Conservation (phyloP, 164 flowering plant species). For the Chimonanthus salicifolius region DNA sequence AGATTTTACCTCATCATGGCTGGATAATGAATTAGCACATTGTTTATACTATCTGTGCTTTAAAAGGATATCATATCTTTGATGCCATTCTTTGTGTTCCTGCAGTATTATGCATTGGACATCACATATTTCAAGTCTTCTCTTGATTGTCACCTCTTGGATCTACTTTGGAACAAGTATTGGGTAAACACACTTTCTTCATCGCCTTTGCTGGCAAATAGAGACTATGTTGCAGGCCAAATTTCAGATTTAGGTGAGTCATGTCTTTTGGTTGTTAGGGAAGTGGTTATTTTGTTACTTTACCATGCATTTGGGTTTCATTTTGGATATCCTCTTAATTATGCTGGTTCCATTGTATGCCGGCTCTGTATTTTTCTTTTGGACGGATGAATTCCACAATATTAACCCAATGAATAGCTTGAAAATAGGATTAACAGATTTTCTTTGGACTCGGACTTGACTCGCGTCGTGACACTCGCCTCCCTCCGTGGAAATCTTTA, state of each 20-base stretch:
- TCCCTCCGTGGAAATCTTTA: too few species aligned
- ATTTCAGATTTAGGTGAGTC: conserved; percentile 89
- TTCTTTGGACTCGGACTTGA: too few species aligned
- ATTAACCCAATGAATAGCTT: background rate
- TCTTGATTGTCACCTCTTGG: conserved; percentile 88
- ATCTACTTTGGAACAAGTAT: conserved; percentile 95
- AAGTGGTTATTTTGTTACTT: background rate
- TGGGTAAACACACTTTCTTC: conserved; percentile 99
- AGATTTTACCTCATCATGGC: too few species aligned
- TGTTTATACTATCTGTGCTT: too few species aligned
- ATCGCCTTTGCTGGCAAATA: conserved; percentile 87
- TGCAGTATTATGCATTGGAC: conserved; percentile 93
- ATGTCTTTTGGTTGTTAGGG: background rate
- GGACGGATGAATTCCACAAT: background rate
- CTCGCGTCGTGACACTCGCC: too few species aligned
- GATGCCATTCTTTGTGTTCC: background rate
- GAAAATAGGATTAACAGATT: background rate
- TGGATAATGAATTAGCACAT: too few species aligned
- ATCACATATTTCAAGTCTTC: conserved; percentile 95
- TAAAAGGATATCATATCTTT: too few species aligned
- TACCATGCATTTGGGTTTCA: background rate
- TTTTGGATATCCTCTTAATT: background rate
- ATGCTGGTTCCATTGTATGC: too few species aligned
- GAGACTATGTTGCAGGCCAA: conserved; percentile 98
- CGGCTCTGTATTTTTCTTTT: background rate